Percentiles rank a stretch among this genome's conserved stretches.
Conservation (phyloP, 2,329 filamentous ascomycete species). For the Nothophoma quercina region DNA sequence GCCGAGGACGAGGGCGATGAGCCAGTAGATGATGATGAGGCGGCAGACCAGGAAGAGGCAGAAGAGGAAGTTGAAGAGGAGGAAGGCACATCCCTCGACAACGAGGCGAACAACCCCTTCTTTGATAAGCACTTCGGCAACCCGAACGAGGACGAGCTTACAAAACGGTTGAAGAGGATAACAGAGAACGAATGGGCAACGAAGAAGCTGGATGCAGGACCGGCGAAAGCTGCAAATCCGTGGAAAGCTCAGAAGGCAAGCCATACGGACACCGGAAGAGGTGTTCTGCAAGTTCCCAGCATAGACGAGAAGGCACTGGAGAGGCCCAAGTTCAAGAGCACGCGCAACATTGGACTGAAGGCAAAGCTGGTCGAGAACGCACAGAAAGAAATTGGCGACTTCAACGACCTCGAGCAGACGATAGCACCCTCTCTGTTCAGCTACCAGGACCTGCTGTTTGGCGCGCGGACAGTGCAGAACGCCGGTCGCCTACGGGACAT, state of each 20-base stretch:
- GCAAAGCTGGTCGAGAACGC: slow-evolving; percentile 41
- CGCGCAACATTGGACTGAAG: slow-evolving; percentile 44
- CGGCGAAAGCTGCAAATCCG: slow-evolving; percentile 46
- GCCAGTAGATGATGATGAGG: slow-evolving; percentile 17
- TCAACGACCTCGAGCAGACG: slow-evolving; percentile 69
- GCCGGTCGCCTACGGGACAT: slow-evolving; percentile 73
- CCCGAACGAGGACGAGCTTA: slow-evolving; percentile 68
- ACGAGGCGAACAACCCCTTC: slow-evolving; percentile 58
- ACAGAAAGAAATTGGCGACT: slow-evolving; percentile 50
- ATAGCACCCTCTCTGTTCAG: slow-evolving; percentile 78
- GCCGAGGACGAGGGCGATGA: slow-evolving; percentile 11
- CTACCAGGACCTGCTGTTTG: slow-evolving; percentile 83
- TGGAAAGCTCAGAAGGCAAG: slow-evolving; percentile 55
- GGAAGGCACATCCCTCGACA: slow-evolving; percentile 49
- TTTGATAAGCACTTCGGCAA: slow-evolving; percentile 82
- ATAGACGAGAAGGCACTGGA: slow-evolving; percentile 23
- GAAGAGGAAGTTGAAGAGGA: slow-evolving; percentile 27
- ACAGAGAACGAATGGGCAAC: slow-evolving; percentile 59
- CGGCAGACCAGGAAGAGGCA: slow-evolving; percentile 23
- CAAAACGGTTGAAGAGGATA: slow-evolving; percentile 58
- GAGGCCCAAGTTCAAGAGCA: slow-evolving; percentile 33
- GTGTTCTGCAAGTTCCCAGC: slow-evolving; percentile 37
- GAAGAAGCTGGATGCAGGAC: slow-evolving; percentile 43
- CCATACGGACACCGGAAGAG: slow-evolving; percentile 35
- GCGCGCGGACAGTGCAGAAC: slow-evolving; percentile 73